These are phyloP conservation scores for Hymenoscyphus salicellus DNA, from an alignment of 2,329 filamentous ascomycete genomes.

Conservation along the genomic window DNA sequence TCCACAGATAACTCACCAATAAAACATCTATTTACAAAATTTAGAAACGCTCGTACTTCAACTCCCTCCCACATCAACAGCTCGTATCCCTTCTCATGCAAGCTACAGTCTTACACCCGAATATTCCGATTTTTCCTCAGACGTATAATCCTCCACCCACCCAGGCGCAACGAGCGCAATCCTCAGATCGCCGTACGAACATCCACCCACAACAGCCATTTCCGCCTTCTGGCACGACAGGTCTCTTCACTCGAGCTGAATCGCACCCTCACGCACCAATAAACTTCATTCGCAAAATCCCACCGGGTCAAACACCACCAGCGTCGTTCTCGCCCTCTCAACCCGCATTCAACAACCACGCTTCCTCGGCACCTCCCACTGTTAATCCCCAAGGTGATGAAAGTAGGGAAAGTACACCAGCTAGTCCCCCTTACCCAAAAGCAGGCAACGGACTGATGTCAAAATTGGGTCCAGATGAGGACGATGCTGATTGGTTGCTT, in stretches of 20 bases:
- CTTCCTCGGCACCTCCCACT: conserved; percentile 28
- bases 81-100: conserved; percentile 64
- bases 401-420: conserved; percentile 48
- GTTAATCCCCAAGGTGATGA: conserved; percentile 32
- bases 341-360: conserved; percentile 18
- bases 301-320: conserved; percentile 44
- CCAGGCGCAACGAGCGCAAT: conserved; percentile 20
- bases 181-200: conserved; percentile 27
- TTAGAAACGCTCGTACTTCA: conserved; percentile 62
- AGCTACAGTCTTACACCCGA: conserved; percentile 58
- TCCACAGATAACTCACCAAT: not conserved
- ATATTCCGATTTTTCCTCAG: conserved; percentile 61
- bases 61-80: conserved; percentile 55
- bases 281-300: conserved; percentile 42
- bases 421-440: conserved; percentile 60
- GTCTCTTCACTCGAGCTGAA: conserved; percentile 38
- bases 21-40: conserved; percentile 18
- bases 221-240: conserved; percentile 35
- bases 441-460: conserved; percentile 57
- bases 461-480: conserved; percentile 51
- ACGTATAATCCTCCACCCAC: conserved; percentile 15
- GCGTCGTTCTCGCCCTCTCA: conserved; percentile 44
- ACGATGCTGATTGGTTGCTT: conserved; percentile 60
- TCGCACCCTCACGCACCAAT: conserved; percentile 39
- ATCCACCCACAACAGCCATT: conserved; percentile 30